Base-by-base conservation (phyloP, 805 yeast genomes). In the Henningerozyma blattae region DNA sequence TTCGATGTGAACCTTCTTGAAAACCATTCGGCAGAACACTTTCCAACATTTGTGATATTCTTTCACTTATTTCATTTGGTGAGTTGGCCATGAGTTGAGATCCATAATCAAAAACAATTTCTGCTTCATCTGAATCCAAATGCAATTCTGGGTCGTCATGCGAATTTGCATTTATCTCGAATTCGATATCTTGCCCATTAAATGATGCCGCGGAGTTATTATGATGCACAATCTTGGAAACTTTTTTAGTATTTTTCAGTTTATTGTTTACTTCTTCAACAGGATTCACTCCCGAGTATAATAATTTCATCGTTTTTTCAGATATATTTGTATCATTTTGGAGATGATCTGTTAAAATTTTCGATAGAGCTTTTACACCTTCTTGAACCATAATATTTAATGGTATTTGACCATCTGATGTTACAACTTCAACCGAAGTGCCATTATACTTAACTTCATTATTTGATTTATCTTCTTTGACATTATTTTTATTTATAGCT, bases 341-440 rank as follows among this genome's bases (percentile, higher is more conserved):
- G 17, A 50, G 28, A 31, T 50, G 56, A 15, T 44, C 44, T 4
- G 56, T 43, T 25, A 54, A 35, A 15, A 52, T 47, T 33, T 50
- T 52, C 1, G 54, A 48, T 15, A 54, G 28, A 2, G 58, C 58
- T 29, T 53, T 52, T 13, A 54, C 54, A 31, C 59, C 58, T 36
- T 54, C 56, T 42, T 50, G 56, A 55, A 53, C 51, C 58, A 54
- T 52, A 14, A 50, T 41, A 34, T 50, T 48, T 20, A 54, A 44
- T 18, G 56, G 53, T 16, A 51, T 41, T 3, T 55, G 50, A 1
- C 56, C 56, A 39, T 46, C 48, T 26, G 43, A 40, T 8, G 54
- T 45, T 8, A 47, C 44, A 6, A 47, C 28, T 27, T 50, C 54
- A 17, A 47, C 45, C 4, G 54, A 44, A 8, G 47, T 34, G 10